Conservation (phyloP, 2,329 filamentous ascomycete species). For the Aspergillus novoparasiticus region DNA sequence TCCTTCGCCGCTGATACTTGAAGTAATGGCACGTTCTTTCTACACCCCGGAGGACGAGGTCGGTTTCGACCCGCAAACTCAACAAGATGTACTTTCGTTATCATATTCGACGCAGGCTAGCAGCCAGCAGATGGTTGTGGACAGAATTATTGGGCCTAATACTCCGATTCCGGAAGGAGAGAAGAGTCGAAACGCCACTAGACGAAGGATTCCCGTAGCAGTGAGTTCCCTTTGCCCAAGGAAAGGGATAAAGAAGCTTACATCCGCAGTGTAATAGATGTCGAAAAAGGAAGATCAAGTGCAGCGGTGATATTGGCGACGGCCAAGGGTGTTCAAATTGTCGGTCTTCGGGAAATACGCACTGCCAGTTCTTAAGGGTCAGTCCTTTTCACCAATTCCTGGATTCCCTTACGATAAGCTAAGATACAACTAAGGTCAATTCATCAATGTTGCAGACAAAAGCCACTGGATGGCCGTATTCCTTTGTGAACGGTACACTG, state of each 20-base stretch:
- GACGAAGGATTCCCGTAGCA: constrained; percentile 58
- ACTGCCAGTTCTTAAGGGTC: constrained; percentile 81
- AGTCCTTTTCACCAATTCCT: constrained; percentile 14
- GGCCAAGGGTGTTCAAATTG: constrained; percentile 83
- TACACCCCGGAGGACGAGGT: constrained; percentile 26
- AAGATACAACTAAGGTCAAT: constrained; percentile 35
- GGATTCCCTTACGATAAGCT: neutral
- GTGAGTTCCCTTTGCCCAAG: constrained; percentile 36
- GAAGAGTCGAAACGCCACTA: constrained; percentile 41
- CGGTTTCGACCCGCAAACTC: constrained; percentile 25
- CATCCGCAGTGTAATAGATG: constrained; percentile 76
- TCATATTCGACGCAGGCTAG: constrained; percentile 28
- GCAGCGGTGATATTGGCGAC: constrained; percentile 79
- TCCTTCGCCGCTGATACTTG: constrained; percentile 19
- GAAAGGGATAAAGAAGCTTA: constrained; percentile 10
- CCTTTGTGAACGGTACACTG: constrained; percentile 20
- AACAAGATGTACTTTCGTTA: constrained; percentile 28
- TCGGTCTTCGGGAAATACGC: constrained; percentile 64
- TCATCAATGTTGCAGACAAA: constrained; percentile 33
- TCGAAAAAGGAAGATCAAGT: constrained; percentile 91
- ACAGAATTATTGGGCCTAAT: constrained; percentile 22
- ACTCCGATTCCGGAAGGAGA: constrained; percentile 35
- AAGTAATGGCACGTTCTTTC: constrained; percentile 29
- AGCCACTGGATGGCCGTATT: constrained; percentile 32
- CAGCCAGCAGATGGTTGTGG: constrained; percentile 27